Base-by-base conservation (phyloP, 805 yeast genomes). In the Cyberlindnera maclurae region DNA sequence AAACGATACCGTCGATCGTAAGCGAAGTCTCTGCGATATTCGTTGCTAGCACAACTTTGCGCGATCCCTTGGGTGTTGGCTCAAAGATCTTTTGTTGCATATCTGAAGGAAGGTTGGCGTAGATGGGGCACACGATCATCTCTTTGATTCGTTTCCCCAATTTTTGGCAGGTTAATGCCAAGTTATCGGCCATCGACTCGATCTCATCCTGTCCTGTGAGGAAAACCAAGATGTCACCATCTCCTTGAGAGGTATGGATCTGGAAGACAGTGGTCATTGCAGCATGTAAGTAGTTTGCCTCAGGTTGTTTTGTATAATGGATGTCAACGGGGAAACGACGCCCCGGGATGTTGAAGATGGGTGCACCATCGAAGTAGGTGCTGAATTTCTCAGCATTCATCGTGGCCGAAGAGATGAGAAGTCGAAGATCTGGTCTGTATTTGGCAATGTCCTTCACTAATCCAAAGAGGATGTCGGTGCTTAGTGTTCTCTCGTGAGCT, bases 161-260 rank as follows among this genome's bases (percentile, higher is more conserved):
- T 47, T 75, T 79, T 7, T 60, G 61, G 32, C 75, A 64, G 0
- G 90, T 79, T n/a, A 82, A 89, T 5, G 68, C 59, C 15, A 89
- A 57, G 35, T 74, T 76, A 38, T 83, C 90, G 33, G 79, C 86
- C 72, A 81, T 71, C 3, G 76, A 68, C 51, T 93, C 97, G 42
- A 93, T 93, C 53, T 90, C 98, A 40, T 90, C 97, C 58, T 93
- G 97, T 29, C 98, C 98, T 0, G 97, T 93, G 36, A 90, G 61
- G 58, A 90, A 90, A 2, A 90, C 94, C 22, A 93, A 63, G 12
- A 90, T 84, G 57, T 93, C 98, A 4, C 96, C 96, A 0, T 77
- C 73, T 1, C 68, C 66, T 41, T 80, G 82, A 0, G 84, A 70
- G 24, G 66, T 67, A 55, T 93, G 97, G 15, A 90, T 87, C 53